These are phyloP conservation scores for Nosema granulosis DNA, from an alignment of 371 early-diverging fungal genomes.

Conservation along the genomic window DNA sequence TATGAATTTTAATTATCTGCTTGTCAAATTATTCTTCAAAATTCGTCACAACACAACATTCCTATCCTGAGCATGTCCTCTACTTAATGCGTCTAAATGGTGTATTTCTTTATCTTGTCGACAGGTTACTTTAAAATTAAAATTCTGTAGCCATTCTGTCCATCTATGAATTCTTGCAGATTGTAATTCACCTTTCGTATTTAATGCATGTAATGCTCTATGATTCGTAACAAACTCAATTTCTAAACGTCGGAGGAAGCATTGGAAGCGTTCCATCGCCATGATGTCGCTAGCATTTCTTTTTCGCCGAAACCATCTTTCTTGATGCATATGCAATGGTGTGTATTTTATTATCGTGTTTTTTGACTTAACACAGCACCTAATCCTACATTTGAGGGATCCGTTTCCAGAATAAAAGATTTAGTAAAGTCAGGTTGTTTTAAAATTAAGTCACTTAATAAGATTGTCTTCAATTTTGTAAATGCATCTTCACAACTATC, in stretches of 20 bases:
- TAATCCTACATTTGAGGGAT: constrained; percentile 47
- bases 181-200: constrained; percentile 15
- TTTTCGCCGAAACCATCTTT: constrained; percentile 30
- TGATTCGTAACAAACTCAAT: constrained; percentile 57
- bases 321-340: constrained; percentile 22
- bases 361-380: constrained; percentile 52
- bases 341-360: background rate
- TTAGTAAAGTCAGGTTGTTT: constrained; percentile 42
- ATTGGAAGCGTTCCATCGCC: constrained; percentile 48
- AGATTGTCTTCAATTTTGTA: background rate
- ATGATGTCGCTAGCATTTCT: constrained; percentile 40
- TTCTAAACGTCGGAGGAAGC: constrained; percentile 36
- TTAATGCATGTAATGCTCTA: constrained; percentile 44
- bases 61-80: background rate
- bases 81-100: constrained; percentile 43
- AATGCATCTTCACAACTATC: constrained; percentile 8
- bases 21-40: background rate
- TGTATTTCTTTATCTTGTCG: constrained; percentile 12
- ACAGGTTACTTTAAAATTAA: constrained; percentile 33
- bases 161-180: constrained; percentile 31
- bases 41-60: background rate
- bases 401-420: constrained; percentile 45
- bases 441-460: background rate
- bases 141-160: constrained; percentile 32
- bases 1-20: background rate